Base-by-base conservation (phyloP, 2,329 filamentous ascomycete genomes). In the Endothia cerciana region DNA sequence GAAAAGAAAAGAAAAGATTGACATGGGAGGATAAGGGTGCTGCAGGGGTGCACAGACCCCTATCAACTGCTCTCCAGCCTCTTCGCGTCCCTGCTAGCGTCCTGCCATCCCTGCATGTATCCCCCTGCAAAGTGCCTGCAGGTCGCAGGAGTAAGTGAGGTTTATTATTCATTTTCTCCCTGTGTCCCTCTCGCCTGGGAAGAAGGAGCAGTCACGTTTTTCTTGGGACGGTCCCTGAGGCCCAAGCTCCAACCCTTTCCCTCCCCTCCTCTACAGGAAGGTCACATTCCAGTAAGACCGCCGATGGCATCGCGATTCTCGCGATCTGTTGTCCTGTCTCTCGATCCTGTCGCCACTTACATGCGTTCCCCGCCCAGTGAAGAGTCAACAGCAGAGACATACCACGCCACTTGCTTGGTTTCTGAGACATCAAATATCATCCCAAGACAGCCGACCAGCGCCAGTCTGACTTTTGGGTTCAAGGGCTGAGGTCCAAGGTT, bases 371-470 rank as follows among this genome's bases (percentile, higher is more conserved):
- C 36, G 36, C 17, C 55, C 55, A 58, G 55, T 41, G 19, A 58
- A 7, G 38, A 28, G 55, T 4, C 55, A 28, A 40, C n/a, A 28
- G 13, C 36, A 38, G 55, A 58, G 33, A 58, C 55, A 58, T 28
- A 17, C 25, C n/a, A 30, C 55, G n/a, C 7, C n/a, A 4, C 13
- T 30, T 59, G 56, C 30, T 13, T 15, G 36, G 56, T 40, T 38
- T 28, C 57, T 47, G 57, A 58, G 55, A 58, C 55, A 59, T 59
- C 57, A 45, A n/a, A 58, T 41, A 51, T 51, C 47, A 51, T 55
- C 51, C 30, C 3, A 36, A 55, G 51, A 55, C 57, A 59, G 6
- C 15, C 19, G 36, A 38, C 17, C 36, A 38, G 36, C 19, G n/a
- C 5, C 55, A 28, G 55, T 41, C 25, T 51, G 25, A 6, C 6